A percentile compares a stretch with the other conserved stretches of the same genome.
Conservation (phyloP, 1,284 basidiomycete genomes). For the Filobasidium uniguttulatum region DNA sequence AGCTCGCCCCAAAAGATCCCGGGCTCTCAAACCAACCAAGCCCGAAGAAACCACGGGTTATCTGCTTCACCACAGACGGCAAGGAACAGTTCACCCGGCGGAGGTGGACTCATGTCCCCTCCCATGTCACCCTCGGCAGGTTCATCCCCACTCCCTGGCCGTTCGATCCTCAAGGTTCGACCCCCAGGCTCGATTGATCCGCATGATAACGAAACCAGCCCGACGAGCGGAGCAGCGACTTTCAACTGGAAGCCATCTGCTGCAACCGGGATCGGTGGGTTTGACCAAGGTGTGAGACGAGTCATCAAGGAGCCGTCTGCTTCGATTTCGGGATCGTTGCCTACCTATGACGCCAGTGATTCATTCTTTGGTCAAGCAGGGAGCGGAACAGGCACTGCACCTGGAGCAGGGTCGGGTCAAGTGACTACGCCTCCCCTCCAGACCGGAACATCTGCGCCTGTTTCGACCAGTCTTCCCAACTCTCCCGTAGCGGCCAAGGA, state of each 20-base stretch:
- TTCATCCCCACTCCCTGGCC: conserved; percentile 18
- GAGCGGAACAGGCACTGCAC: too few relatives aligned
- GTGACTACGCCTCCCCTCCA: background rate
- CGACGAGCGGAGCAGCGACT: conserved; percentile 22
- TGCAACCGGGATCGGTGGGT: conserved; percentile 33
- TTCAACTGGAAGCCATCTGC: conserved; percentile 38
- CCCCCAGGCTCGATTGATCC: conserved; percentile 18
- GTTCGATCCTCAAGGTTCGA: conserved; percentile 34
- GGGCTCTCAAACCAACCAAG: too few relatives aligned
- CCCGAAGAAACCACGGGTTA: too few relatives aligned
- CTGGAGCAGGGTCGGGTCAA: conserved; percentile 2
- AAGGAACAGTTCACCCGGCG: background rate
- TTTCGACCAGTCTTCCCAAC: conserved; percentile 4
- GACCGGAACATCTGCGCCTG: background rate
- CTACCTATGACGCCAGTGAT: conserved; percentile 9
- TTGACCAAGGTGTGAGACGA: conserved; percentile 10
- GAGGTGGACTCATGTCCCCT: background rate
- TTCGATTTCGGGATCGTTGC: conserved; percentile 10
- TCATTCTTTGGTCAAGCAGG: background rate
- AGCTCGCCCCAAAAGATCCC: conserved; percentile 7
- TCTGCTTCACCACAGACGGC: conserved; percentile 3
- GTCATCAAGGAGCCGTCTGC: conserved; percentile 11
- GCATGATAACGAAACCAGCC: conserved; percentile 12
- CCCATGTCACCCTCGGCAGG: conserved; percentile 1
- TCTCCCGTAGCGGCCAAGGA: background rate